phyloP scores from a whole-genome alignment of 2,329 filamentous ascomycete species.

The Alternaria sp. region DNA sequence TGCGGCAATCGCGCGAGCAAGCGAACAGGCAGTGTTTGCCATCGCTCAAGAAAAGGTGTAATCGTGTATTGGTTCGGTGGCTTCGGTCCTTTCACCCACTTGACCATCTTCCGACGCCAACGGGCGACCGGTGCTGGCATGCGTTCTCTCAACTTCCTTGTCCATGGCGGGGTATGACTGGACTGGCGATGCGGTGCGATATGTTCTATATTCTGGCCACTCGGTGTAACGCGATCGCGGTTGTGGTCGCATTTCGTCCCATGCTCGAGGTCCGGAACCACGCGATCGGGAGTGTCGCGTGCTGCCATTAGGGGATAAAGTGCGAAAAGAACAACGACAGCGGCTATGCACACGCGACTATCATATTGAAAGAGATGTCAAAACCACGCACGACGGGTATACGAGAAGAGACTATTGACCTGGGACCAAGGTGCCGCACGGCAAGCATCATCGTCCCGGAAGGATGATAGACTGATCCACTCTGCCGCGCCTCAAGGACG shows the following conservation, averaged over 20 bases:
- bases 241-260: conserved; percentile 12
- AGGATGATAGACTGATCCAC: conserved; percentile 3
- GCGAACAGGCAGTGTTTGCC: conserved; percentile 71
- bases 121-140: conserved; percentile 31
- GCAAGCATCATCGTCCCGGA: conserved; percentile 14
- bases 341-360: background rate
- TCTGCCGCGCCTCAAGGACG: background rate
- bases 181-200: conserved; percentile 11
- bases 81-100: conserved; percentile 58
- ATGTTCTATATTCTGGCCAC: background rate
- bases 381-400: background rate
- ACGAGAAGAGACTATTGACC: background rate
- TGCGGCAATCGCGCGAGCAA: conserved; percentile 68
- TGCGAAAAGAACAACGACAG: conserved; percentile 3
- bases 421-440: conserved; percentile 3
- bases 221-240: conserved; percentile 10
- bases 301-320: background rate
- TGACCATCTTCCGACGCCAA: conserved; percentile 38
- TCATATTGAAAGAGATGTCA: conserved; percentile 9
- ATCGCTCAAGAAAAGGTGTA: conserved; percentile 64
- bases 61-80: conserved; percentile 56
- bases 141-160: conserved; percentile 20
- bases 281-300: conserved; percentile 14
- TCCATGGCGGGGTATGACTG: conserved; percentile 17
- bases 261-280: conserved; percentile 19